Percentiles rank a stretch among this genome's conserved stretches.
Conservation (phyloP, 345 rosid species). For the Stellera chamaejasme region DNA sequence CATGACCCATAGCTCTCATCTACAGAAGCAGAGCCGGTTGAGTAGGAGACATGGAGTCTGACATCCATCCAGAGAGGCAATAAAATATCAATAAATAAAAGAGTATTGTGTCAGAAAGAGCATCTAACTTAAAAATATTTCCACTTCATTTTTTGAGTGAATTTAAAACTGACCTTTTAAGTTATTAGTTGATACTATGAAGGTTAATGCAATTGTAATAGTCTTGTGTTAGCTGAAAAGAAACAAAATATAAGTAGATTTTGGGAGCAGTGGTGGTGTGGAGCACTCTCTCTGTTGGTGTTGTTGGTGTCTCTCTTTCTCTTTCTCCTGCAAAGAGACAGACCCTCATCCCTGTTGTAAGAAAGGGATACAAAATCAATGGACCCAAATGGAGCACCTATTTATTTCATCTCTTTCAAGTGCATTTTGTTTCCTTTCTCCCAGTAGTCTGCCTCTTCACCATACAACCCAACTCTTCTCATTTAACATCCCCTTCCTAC, state of each 20-base stretch:
- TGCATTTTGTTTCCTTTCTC: conserved; percentile 29
- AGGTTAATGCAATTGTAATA: too few relatives aligned
- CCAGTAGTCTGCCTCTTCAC: conserved; percentile 38
- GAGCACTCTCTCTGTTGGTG: conserved; percentile 21
- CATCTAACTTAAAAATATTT: too few relatives aligned
- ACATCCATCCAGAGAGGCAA: conserved; percentile 15
- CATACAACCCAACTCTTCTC: conserved; percentile 17
- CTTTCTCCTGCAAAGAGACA: conserved; percentile 38
- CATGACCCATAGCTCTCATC: conserved; percentile 42
- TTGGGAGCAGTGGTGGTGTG: conserved; percentile 18
- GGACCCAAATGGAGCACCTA: conserved; percentile 55
- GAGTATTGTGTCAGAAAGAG: conserved; percentile 17
- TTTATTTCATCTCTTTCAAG: conserved; percentile 9
- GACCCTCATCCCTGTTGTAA: conserved; percentile 34
- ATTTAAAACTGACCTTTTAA: too few relatives aligned
- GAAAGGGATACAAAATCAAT: conserved; percentile 39
- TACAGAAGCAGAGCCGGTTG: conserved; percentile 29
- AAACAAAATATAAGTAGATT: conserved; percentile 15
- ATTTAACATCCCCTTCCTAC: not conserved
- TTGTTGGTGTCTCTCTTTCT: conserved; percentile 18
- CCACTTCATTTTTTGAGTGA: too few relatives aligned
- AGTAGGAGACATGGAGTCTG: conserved; percentile 58
- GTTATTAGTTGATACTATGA: too few relatives aligned
- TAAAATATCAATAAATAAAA: conserved; percentile 31
- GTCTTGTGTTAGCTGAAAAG: not conserved